These are phyloP conservation scores for Termitomyces sp. DNA, from an alignment of 768 basidiomycete genomes.

Conservation along the genomic window DNA sequence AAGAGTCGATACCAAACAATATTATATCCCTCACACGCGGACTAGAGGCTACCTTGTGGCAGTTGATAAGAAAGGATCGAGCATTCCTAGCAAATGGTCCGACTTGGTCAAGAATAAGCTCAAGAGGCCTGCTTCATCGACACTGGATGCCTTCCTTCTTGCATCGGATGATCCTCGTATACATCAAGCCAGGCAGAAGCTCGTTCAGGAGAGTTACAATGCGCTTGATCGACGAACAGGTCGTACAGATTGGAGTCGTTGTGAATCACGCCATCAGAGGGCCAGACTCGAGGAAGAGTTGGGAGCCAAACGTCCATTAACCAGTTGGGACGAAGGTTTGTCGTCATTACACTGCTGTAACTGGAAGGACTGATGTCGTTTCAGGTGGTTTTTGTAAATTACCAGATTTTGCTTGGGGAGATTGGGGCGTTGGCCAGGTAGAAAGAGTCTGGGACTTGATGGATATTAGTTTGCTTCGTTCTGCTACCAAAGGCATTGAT, in stretches of 20 bases:
- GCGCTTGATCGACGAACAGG: conserved; percentile 65
- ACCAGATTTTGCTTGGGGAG: conserved; percentile 88
- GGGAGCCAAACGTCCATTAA: conserved; percentile 80
- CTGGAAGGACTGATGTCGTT: neutral
- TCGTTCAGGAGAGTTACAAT: conserved; percentile 64
- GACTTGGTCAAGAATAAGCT: conserved; percentile 54
- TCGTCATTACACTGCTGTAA: neutral
- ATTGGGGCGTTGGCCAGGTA: conserved; percentile 91
- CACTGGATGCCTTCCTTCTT: conserved; percentile 88
- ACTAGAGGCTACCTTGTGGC: conserved; percentile 87
- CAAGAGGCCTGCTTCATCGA: conserved; percentile 81
- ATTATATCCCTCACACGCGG: conserved; percentile 93
- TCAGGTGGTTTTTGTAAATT: conserved; percentile 79
- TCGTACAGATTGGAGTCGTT: conserved; percentile 86
- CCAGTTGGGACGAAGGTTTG: conserved; percentile 89
- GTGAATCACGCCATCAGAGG: conserved; percentile 88
- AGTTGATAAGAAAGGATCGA: conserved; percentile 56
- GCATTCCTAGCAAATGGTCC: conserved; percentile 67
- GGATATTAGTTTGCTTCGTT: conserved; percentile 85
- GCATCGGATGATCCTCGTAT: conserved; percentile 90
- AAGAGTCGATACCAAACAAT: conserved; percentile 82
- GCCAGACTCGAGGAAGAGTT: conserved; percentile 80
- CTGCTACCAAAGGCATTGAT: conserved; percentile 76
- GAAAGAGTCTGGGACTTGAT: conserved; percentile 94
- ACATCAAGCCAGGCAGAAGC: conserved; percentile 80